Percentiles rank a stretch among this genome's conserved stretches.
phyloP scores from a whole-genome alignment of 345 rosid genomes.

The Carallia pectinifolia region DNA sequence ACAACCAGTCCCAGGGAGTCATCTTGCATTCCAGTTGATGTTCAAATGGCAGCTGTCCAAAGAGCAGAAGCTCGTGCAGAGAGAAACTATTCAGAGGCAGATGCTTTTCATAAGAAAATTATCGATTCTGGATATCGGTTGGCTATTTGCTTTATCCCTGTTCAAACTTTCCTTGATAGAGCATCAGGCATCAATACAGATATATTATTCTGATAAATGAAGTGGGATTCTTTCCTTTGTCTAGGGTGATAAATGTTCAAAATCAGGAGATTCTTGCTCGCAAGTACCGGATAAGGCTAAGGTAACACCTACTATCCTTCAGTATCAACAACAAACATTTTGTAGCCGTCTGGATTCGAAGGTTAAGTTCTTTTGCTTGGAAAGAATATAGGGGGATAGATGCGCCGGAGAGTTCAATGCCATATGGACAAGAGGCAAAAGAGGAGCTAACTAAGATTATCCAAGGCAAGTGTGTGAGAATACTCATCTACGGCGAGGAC shows the following conservation, averaged over 20 bases:
- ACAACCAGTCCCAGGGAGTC: constrained; percentile 57
- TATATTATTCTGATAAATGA: background rate
- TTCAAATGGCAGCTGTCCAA: constrained; percentile 48
- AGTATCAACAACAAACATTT: background rate
- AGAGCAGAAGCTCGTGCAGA: constrained; percentile 60
- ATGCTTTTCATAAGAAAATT: constrained; percentile 58
- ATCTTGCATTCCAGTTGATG: constrained; percentile 52
- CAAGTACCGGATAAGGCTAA: constrained; percentile 70
- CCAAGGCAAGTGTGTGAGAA: constrained; percentile 50
- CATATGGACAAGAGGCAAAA: constrained; percentile 68
- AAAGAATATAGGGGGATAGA: constrained; percentile 70
- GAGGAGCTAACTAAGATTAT: constrained; percentile 38
- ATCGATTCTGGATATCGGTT: constrained; percentile 70
- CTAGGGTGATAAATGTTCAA: constrained; percentile 43
- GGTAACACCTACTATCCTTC: constrained; percentile 29
- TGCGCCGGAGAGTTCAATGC: constrained; percentile 80
- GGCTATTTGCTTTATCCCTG: background rate
- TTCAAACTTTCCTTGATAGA: background rate
- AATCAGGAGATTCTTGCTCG: constrained; percentile 66
- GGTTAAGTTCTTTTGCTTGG: constrained; percentile 8
- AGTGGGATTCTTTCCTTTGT: background rate
- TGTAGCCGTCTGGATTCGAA: background rate
- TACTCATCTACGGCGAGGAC: constrained; percentile 64
- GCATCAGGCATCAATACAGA: too few species aligned
- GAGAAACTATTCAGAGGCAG: constrained; percentile 58